Evolutionary conservation across 805 yeast species (phyloP).

Genomic region (Candida tibetensis): DNA sequence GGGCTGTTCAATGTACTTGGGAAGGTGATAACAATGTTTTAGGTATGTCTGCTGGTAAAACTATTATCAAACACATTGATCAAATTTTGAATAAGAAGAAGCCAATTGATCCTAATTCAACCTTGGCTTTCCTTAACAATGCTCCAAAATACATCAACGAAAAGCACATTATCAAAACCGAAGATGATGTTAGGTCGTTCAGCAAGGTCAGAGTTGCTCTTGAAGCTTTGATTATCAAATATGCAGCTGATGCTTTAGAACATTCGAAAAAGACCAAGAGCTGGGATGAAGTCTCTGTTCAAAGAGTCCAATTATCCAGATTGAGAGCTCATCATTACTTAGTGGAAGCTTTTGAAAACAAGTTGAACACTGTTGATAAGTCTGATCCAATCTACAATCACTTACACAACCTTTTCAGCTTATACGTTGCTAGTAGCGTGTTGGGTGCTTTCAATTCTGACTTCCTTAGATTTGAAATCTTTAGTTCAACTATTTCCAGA

Average conservation of each 20-base stretch:
- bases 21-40: constrained; percentile 94
- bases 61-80: constrained; percentile 54
- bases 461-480: constrained; percentile 36
- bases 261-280: constrained; percentile 26
- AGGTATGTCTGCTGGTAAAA: constrained; percentile 80
- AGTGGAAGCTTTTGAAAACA: constrained; percentile 25
- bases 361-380: constrained; percentile 11
- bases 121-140: constrained; percentile 33
- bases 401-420: constrained; percentile 30
- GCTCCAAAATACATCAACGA: constrained; percentile 11
- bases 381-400: constrained; percentile 20
- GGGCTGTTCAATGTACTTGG: constrained; percentile 99
- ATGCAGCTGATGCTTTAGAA: constrained; percentile 27
- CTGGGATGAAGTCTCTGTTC: constrained; percentile 37
- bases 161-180: constrained; percentile 13
- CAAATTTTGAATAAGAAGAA: constrained; percentile 27
- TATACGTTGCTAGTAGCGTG: constrained; percentile 31
- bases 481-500: constrained; percentile 28
- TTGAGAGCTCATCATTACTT: constrained; percentile 44
- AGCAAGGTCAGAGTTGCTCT: constrained; percentile 18
- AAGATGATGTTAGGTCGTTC: constrained; percentile 15
- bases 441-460: constrained; percentile 36
- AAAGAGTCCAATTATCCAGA: constrained; percentile 39
- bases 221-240: constrained; percentile 39
- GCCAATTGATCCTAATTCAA: constrained; percentile 20